Conservation (phyloP, 176 grass and related monocot species). For the Oryza coarctata region DNA sequence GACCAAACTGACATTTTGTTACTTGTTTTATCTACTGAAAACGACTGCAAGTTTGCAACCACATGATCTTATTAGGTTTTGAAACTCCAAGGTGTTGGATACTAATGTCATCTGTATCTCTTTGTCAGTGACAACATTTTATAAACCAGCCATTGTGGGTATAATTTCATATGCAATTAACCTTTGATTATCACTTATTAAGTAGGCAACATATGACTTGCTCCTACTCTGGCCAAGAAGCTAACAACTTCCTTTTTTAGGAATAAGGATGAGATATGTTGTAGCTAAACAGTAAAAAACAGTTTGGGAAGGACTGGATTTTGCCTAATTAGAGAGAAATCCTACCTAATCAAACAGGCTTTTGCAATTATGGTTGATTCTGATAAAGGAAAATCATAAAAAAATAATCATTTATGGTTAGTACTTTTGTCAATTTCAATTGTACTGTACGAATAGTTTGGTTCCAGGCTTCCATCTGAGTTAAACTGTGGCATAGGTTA, state of each 20-base stretch:
- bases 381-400: not conserved
- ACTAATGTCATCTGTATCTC: not conserved
- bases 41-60: not conserved
- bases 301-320: not conserved
- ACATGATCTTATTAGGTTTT: conserved; percentile 1
- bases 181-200: not conserved
- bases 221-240: not conserved
- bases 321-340: not conserved
- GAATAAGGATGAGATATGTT: not conserved
- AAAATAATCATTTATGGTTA: not conserved
- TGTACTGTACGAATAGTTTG: not conserved
- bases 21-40: not conserved
- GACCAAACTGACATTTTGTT: not conserved
- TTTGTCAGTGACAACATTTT: not conserved
- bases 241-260: not conserved
- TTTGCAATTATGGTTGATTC: not conserved
- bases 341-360: not conserved
- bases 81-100: not conserved
- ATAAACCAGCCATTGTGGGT: not conserved
- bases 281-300: not conserved
- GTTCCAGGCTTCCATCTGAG: not conserved
- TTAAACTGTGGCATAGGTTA: not conserved
- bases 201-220: not conserved
- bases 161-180: not conserved
- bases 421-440: not conserved